These are phyloP conservation scores for Metarhizium album DNA, from an alignment of 2,329 filamentous ascomycete genomes.

Conservation along the genomic window DNA sequence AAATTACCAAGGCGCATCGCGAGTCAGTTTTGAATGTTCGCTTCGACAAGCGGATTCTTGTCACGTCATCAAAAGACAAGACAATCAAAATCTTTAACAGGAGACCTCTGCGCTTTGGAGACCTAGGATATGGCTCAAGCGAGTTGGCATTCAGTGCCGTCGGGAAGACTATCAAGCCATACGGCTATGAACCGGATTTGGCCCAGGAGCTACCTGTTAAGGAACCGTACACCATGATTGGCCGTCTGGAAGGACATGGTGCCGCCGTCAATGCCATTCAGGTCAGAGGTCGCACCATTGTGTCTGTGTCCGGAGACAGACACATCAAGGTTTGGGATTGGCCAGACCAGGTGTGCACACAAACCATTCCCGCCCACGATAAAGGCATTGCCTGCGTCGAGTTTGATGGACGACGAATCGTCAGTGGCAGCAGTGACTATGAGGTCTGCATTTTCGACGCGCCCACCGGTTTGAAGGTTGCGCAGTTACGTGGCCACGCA, in stretches of 20 bases:
- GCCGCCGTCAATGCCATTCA: slow-evolving; percentile 96
- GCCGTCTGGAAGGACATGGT: slow-evolving; percentile 69
- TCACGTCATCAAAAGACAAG: slow-evolving; percentile 96
- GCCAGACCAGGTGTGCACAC: slow-evolving; percentile 61
- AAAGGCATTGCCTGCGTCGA: slow-evolving; percentile 98
- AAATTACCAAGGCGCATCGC: slow-evolving; percentile 63
- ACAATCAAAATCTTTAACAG: slow-evolving; percentile 96
- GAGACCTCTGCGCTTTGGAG: slow-evolving; percentile 49
- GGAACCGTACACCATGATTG: slow-evolving; percentile 65
- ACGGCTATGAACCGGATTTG: slow-evolving; percentile 41
- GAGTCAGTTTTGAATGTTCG: slow-evolving; percentile 91
- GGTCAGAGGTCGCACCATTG: slow-evolving; percentile 73
- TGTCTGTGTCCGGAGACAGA: slow-evolving; percentile 90
- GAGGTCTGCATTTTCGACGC: slow-evolving; percentile 93
- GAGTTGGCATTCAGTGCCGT: slow-evolving; percentile 38
- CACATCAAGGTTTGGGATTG: slow-evolving; percentile 94
- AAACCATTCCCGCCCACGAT: slow-evolving; percentile 74
- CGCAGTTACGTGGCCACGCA: slow-evolving; percentile 69
- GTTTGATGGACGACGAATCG: slow-evolving; percentile 85
- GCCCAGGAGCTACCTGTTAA: slow-evolving; percentile 37
- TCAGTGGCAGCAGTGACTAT: slow-evolving; percentile 92
- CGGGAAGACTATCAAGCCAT: slow-evolving; percentile 39
- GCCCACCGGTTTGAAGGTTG: slow-evolving; percentile 75
- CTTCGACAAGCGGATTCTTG: slow-evolving; percentile 82
- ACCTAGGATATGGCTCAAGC: slow-evolving; percentile 40